phyloP scores from a whole-genome alignment of 2,329 filamentous ascomycete species.

The Corynespora cassiicola region DNA sequence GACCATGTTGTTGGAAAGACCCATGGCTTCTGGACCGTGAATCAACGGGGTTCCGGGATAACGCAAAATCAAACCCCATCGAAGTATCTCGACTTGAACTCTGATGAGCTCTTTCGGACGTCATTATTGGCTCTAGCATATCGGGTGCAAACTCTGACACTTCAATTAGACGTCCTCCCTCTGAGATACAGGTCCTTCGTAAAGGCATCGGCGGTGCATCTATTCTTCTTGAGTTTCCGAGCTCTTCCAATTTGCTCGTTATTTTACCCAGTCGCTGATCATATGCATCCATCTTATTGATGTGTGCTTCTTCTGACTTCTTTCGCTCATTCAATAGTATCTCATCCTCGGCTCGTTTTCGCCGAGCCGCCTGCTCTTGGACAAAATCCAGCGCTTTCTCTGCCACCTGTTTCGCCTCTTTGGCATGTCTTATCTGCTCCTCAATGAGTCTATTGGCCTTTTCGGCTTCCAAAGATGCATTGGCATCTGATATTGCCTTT shows the following conservation, averaged over 20 bases:
- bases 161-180: conserved; percentile 22
- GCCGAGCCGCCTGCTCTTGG: conserved; percentile 10
- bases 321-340: conserved; percentile 13
- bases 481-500: conserved; percentile 6
- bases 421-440: conserved; percentile 12
- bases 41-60: too few relatives aligned
- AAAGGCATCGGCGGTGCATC: conserved; percentile 3
- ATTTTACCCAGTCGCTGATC: conserved; percentile 6
- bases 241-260: too few relatives aligned
- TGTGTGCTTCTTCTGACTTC: conserved; percentile 13
- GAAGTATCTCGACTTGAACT: too few relatives aligned
- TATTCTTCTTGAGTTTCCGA: too few relatives aligned
- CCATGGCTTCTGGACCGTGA: too few relatives aligned
- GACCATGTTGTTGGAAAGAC: too few relatives aligned
- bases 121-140: conserved; percentile 3
- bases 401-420: conserved; percentile 12
- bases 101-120: too few relatives aligned
- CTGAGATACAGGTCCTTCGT: conserved; percentile 16
- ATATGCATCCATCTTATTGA: conserved; percentile 10
- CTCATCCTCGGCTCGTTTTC: conserved; percentile 10
- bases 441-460: conserved; percentile 12
- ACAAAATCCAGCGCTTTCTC: conserved; percentile 15
- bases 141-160: conserved; percentile 22
- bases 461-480: conserved; percentile 7
- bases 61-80: too few relatives aligned